Evolutionary conservation across 2,329 filamentous ascomycete species (phyloP), one percentile per base, ranked within the genome.

Genomic region (Catunica adiposa): DNA sequence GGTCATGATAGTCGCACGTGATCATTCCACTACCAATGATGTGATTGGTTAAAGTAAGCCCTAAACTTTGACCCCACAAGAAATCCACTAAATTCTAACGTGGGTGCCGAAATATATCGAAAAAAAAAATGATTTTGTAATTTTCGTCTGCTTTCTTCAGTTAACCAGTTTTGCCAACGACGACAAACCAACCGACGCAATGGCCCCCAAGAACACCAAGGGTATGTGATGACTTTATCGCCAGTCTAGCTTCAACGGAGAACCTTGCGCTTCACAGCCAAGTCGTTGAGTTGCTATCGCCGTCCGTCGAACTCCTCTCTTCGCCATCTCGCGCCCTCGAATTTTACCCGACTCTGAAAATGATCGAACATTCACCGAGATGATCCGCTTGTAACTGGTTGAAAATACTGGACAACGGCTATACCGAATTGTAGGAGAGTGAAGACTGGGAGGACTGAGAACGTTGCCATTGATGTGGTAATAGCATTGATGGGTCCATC

Each of bases 201-300:
- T 71, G 69, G 68, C 63, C 62, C 62, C 67, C 60, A 71, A 71
- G 64, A 63, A 69, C 61, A 56, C 61, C 61, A 70, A 75, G 73
- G 71, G 71, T 74, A 74, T 66, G 69, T 65, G 62, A 66, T 68
- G 63, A 69, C 42, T 54, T 46, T 23, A 40, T 29, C 29, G 26
- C 23, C 37, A 56, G 50, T 40, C 50, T 52, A 29, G 26, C 50
- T 38, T 52, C 22, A 20, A 48, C 26, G 31, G 15, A 17, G 31
- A 22, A 22, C 14, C 17, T 51, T 52, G 50, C n/a, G 50, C 50
- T 52, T 52, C 31, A n/a, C 40, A 48, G 54, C 48, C 46, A 38
- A 55, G 34, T 42, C 46, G 17, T 17, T n/a, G 29, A 11, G 15
- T 22, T 31, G 26, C 38, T 29, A 29, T 34, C 37, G 17, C 34